phyloP scores from a whole-genome alignment of 306 rosid species.

The Prunus salicina region DNA sequence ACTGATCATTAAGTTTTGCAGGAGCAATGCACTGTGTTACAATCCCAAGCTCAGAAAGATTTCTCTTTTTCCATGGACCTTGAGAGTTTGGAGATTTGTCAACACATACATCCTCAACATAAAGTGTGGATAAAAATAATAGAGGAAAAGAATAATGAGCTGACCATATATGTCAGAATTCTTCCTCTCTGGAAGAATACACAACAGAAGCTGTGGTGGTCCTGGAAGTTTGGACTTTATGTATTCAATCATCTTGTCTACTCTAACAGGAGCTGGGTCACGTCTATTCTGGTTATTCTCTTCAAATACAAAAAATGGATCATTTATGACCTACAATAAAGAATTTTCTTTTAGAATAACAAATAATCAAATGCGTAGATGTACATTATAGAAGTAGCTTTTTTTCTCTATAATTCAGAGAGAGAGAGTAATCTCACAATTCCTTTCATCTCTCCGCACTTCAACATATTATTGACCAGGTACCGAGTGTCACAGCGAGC shows the following conservation, averaged over 20 bases:
- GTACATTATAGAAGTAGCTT: neutral
- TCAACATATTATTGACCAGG: neutral
- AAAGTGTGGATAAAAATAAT: neutral
- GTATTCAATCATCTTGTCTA: conserved; percentile 18
- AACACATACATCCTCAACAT: neutral
- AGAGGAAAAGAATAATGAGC: neutral
- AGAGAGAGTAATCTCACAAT: conserved; percentile 17
- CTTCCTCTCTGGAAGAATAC: conserved; percentile 48
- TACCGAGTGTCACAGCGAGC: conserved; percentile 6
- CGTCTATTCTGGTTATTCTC: conserved; percentile 6
- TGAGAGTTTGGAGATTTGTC: neutral
- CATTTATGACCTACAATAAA: conserved; percentile 13
- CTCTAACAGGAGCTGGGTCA: conserved; percentile 27
- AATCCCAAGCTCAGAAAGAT: conserved; percentile 32
- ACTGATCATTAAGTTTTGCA: conserved; percentile 36
- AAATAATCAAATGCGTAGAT: conserved; percentile 2
- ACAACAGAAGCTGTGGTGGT: conserved; percentile 27
- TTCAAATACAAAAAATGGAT: conserved; percentile 15
- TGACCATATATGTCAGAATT: conserved; percentile 48
- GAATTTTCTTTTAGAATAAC: neutral
- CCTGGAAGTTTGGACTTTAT: conserved; percentile 1
- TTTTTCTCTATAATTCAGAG: neutral
- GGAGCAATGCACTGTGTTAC: conserved; percentile 49
- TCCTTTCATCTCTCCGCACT: conserved; percentile 30
- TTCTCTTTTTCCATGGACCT: conserved; percentile 54